Evolutionary conservation across 1,284 basidiomycete species (phyloP), one percentile per base, ranked within the genome.

Genomic region (Meira nashicola): DNA sequence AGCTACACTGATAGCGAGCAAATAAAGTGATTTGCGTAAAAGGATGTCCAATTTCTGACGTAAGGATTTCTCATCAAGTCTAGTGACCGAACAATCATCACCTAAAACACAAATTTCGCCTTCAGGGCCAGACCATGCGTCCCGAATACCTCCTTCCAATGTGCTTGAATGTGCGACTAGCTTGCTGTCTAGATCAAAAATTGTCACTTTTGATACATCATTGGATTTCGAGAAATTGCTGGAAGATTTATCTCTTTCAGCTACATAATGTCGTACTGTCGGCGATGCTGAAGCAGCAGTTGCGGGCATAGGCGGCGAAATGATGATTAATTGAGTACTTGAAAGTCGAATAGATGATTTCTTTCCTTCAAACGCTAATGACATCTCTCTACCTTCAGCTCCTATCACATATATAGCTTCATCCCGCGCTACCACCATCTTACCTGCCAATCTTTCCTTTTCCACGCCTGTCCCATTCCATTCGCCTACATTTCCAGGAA

Each of bases 351-450:
- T 65, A 15, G 64, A 63, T 14, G 66, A 59, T 44, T 74, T 76
- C 9, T 67, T 68, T 33, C 74, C 73, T 55, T 78, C 76, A 17
- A 73, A 68, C 0, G 93, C 93, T 70, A 88, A 90, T 63, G 89
- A 92, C 0, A 88, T 85, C 1, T 90, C 88, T 56, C 92, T 82
- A 0, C 90, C 91, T 21, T 93, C 89, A 0, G 85, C 84, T 0
- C 88, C 87, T 73, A 90, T 91, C 8, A 90, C 82, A 71, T 94
- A 95, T 43, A 97, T 86, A 1, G 92, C 93, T 70, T 97, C 94
- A 55, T 95, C 90, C 57, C 89, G 82, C 0, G 92, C 94, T 1
- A 97, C 84, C 11, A 94, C 84, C 69, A 97, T 86, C 73, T 90
- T 83, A 81, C 56, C 84, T 81, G 54, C 84, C 48, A 57, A 37